Percentiles rank a stretch among this genome's conserved stretches.
Conservation (phyloP, 306 rosid species). For the Coriaria nepalensis region DNA sequence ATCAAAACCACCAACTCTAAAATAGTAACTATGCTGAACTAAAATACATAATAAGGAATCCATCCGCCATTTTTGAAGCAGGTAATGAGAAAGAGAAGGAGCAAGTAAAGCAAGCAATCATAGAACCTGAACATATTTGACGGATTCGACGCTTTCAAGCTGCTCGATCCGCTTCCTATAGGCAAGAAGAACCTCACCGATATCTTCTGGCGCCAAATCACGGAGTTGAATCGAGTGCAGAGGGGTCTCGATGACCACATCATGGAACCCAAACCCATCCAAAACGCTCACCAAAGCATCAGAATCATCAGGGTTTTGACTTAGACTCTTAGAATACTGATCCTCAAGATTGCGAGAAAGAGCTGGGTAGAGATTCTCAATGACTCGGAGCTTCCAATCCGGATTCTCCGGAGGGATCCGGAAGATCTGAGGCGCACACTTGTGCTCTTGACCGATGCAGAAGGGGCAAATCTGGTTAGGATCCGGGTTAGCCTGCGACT, state of each 20-base stretch:
- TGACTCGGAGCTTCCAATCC: conserved; percentile 60
- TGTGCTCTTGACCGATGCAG: conserved; percentile 67
- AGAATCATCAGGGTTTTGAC: neutral
- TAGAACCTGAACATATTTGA: conserved; percentile 65
- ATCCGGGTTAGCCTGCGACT: conserved; percentile 27
- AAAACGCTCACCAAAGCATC: conserved; percentile 16
- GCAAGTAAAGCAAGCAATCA: neutral
- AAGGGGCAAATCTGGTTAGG: conserved; percentile 48
- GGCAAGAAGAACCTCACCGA: conserved; percentile 32
- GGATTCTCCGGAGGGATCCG: conserved; percentile 41
- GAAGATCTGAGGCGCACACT: conserved; percentile 76
- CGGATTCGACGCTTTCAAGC: conserved; percentile 14
- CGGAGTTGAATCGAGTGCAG: conserved; percentile 44
- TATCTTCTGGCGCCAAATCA: conserved; percentile 30
- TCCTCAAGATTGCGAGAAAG: conserved; percentile 25
- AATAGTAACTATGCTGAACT: no score
- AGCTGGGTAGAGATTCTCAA: conserved; percentile 73
- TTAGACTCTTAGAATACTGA: neutral
- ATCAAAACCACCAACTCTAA: no score
- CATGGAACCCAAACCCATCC: conserved; percentile 62
- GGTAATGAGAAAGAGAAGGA: neutral
- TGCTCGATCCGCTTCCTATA: conserved; percentile 35
- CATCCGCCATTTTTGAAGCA: neutral
- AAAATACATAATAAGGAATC: no score
- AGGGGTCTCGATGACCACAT: conserved; percentile 61